A percentile compares a stretch with the other conserved stretches of the same genome.
phyloP scores from a whole-genome alignment of 176 grass and related monocot species.

The Olyra latifolia region DNA sequence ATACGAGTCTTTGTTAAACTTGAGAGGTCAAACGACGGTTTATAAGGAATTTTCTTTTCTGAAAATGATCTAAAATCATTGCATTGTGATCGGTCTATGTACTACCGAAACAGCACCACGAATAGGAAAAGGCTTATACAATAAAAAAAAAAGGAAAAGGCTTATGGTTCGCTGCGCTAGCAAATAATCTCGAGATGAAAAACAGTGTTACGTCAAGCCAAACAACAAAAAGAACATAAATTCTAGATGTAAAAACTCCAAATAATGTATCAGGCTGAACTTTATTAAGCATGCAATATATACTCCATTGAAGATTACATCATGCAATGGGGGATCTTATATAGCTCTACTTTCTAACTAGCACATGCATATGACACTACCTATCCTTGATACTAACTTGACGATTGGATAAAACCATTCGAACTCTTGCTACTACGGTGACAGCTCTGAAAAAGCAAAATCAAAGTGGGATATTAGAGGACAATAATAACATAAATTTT shows the following conservation, averaged over 20 bases:
- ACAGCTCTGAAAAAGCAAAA: neutral
- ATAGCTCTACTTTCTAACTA: neutral
- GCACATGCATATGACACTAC: neutral
- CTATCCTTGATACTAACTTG: neutral
- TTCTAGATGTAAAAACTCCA: neutral
- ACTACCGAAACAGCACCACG: too few relatives aligned
- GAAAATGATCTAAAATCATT: too few relatives aligned
- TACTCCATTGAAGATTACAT: neutral
- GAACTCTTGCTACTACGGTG: neutral
- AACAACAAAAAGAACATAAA: neutral
- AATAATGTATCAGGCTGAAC: neutral
- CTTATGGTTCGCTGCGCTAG: neutral
- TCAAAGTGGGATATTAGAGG: neutral
- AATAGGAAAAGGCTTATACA: too few relatives aligned
- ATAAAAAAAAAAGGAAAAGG: too few relatives aligned
- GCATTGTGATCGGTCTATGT: too few relatives aligned
- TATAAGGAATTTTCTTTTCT: too few relatives aligned
- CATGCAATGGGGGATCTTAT: neutral
- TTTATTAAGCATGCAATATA: neutral
- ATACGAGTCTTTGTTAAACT: too few relatives aligned
- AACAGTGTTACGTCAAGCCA: neutral
- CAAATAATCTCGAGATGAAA: neutral
- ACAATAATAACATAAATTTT: neutral
- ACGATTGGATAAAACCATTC: neutral
- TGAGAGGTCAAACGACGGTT: too few relatives aligned